Base-by-base conservation (phyloP, 164 flowering plant genomes). In the Magnolia changhungtana region DNA sequence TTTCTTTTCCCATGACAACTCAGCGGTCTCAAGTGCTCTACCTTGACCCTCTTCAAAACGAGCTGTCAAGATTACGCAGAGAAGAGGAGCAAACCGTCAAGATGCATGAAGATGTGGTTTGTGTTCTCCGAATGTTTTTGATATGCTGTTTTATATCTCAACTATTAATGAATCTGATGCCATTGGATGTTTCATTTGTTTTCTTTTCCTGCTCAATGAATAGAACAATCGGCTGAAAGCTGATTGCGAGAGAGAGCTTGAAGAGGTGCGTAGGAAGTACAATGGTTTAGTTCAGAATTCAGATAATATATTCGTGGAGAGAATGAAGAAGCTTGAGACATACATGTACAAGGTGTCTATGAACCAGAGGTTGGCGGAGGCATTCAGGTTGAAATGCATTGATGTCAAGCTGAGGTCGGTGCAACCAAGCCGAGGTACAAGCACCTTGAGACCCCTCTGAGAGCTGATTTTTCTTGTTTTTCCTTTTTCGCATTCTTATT, bases 201-300 rank as follows among this genome's bases (percentile, higher is more conserved):
- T 69, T 50, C 20, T 78, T 63, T 69, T 50, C 20, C 50, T 55
- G 49, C 49, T 72, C 58, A 78, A 58, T 77, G 72, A 29, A 78
- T 90, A 96, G 99, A 90, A 82, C 79, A 14, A 69, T 67, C 84
- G 72, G 58, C 81, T 94, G 61, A 82, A 74, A 81, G 71, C 83
- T 71, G 89, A 89, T 7, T 83, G 90, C 71, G 93, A 91, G 68
- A 94, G 86, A 83, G 97, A 93, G 81, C 83, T 91, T 49, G 89
- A 86, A 80, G 95, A 88, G 73, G 78, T 91, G 52, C 87, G 84
- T 29, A 76, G 70, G 51, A 90, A 89, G 82, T 91, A 91, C 77
- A 88, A 85, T 6, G 64, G 63, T 18, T 84, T 85, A 69, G 71
- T 78, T 77, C 78, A 84, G 75, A 90, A 90, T 72, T 76, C 75